Evolutionary conservation across 495 filamentous ascomycete species (phyloP).

Genomic region (Penicillium bialowiezense): DNA sequence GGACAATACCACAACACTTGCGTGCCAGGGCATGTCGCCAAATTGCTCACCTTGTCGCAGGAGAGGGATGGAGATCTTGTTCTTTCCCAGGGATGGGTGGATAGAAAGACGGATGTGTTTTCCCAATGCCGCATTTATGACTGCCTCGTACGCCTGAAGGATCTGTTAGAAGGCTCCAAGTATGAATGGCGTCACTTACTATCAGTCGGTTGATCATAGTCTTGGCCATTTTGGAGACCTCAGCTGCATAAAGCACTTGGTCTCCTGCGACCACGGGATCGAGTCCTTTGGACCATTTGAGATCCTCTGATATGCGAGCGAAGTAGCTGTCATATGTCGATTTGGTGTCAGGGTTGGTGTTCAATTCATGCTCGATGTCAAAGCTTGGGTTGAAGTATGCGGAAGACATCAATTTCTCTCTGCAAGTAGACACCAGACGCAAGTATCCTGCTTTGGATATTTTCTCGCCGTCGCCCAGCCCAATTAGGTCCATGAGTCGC

Average conservation of each 20-base stretch:
- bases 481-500: background rate
- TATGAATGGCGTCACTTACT: background rate
- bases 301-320: constrained; percentile 6
- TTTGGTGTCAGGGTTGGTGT: constrained; percentile 4
- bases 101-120: constrained; percentile 5
- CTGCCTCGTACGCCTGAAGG: constrained; percentile 4
- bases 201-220: constrained; percentile 7
- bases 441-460: constrained; percentile 1
- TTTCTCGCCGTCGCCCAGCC: constrained; percentile 3
- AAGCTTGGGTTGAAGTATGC: constrained; percentile 3
- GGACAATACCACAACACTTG: constrained; percentile 4
- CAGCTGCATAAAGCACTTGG: background rate
- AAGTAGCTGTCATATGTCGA: constrained; percentile 5
- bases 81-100: constrained; percentile 3
- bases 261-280: constrained; percentile 3
- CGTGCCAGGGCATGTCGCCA: constrained; percentile 9
- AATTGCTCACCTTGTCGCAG: constrained; percentile 3
- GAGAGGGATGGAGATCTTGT: constrained; percentile 5
- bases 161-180: too few relatives aligned
- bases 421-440: constrained; percentile 4
- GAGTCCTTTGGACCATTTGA: constrained; percentile 6
- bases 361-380: constrained; percentile 1
- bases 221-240: constrained; percentile 3
- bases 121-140: background rate
- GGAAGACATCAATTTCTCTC: constrained; percentile 6